Base-by-base conservation (phyloP, 345 rosid genomes). In the Tarenaya hassleriana region DNA sequence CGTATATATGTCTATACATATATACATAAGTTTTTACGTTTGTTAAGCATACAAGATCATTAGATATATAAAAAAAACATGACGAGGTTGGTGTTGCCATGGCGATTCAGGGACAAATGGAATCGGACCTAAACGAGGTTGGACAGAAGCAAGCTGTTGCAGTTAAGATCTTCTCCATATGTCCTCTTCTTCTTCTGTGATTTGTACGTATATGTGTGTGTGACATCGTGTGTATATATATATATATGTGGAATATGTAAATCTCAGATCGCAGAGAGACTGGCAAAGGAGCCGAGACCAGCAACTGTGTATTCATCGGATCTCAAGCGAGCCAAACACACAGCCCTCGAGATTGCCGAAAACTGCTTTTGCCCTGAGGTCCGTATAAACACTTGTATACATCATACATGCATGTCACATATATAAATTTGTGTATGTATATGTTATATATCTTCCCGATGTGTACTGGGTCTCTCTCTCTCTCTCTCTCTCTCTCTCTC, bases 101-200 rank as follows among this genome's bases (percentile, higher is more conserved):
- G 29, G 29, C 29, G 44, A 59, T 55, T 42, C 61, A 67, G 71
- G 67, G 71, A 43, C 57, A 67, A 48, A 41, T 67, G 0, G 71
- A 67, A 33, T 67, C 71, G 42, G 71, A 67, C 0, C 67, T 67
- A 15, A 67, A 67, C 65, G 71, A 67, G 45, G 42, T 61, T 60
- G 71, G 71, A 49, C 71, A 34, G 43, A 67, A 67, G 67, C 71
- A 67, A 17, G 71, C 71, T 18, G 66, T 55, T 55, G 71, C 71
- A 67, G 71, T 67, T 67, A 67, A 67, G 67, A 67, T 67, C 71
- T 17, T 33, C 34, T 24, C 52, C 14, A 18, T 53, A 4, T 37
- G 29, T 17, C 19, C 21, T 7, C 21, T 41, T 56, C 9, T 12
- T 14, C 16, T 45, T 15, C 3, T 11, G 16, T 41, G 11, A 50